A percentile compares a stretch with the other conserved stretches of the same genome.
These are phyloP conservation scores for Hypoxylon sp. DNA, from an alignment of 2,329 filamentous ascomycete species.

Conservation along the genomic window DNA sequence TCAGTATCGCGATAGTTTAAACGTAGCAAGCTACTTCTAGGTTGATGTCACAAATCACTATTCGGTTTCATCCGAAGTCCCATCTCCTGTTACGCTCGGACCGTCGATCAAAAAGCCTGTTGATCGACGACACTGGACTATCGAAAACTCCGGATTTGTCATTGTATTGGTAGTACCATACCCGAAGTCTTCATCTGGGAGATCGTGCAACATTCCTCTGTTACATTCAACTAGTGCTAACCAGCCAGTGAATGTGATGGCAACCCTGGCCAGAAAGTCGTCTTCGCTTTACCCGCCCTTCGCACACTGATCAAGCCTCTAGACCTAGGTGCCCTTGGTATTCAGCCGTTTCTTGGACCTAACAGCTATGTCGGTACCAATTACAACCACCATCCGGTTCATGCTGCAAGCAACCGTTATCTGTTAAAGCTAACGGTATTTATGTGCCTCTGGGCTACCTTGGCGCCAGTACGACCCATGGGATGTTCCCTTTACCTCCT, in stretches of 20 bases:
- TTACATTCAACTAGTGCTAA: slow-evolving; percentile 9
- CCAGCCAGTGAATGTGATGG: slow-evolving; percentile 4
- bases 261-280: slow-evolving; percentile 11
- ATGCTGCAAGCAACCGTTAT: slow-evolving; percentile 24
- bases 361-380: background rate
- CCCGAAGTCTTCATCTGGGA: slow-evolving; percentile 13
- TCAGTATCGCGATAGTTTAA: slow-evolving; percentile 18
- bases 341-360: background rate
- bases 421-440: background rate
- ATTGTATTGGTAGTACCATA: slow-evolving; percentile 24
- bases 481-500: background rate
- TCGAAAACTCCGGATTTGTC: slow-evolving; percentile 38
- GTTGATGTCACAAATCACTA: slow-evolving; percentile 4
- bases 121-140: slow-evolving; percentile 24
- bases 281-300: slow-evolving; percentile 17
- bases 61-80: slow-evolving; percentile 29
- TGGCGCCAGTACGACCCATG: background rate
- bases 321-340: background rate
- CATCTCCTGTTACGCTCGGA: slow-evolving; percentile 6
- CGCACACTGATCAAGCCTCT: slow-evolving; percentile 22
- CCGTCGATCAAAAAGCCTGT: slow-evolving; percentile 29
- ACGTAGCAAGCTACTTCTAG: slow-evolving; percentile 8
- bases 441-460: background rate
- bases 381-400: background rate
- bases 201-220: slow-evolving; percentile 24